Base-by-base conservation (phyloP, 2,329 filamentous ascomycete species). In the Microcyclospora tardicrescens region DNA sequence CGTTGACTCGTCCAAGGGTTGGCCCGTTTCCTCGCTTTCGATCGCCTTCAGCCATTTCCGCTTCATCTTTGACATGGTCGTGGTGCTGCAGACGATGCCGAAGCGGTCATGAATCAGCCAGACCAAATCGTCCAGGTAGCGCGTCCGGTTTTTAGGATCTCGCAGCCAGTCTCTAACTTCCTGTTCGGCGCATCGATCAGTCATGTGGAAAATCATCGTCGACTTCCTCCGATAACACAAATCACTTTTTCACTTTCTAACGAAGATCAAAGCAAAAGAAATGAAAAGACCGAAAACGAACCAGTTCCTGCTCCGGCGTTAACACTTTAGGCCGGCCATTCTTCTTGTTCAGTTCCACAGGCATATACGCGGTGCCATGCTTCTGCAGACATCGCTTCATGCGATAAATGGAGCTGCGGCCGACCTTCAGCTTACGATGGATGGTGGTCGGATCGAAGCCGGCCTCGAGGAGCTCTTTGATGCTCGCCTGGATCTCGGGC, bases 61-160 rank as follows among this genome's bases (percentile, higher is more conserved):
- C 44, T 55, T 55, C 46, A 58, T 48, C 43, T 57, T 58, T 16
- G 51, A 55, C 53, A 55, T 56, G n/a, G 55, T 58, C 2, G 54
- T 57, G 9, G 54, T 57, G 38, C 48, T 52, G 43, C 54, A 57
- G 34, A 57, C 52, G 33, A 56, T 55, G 36, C 48, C 47, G 40
- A 56, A 58, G 16, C 50, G 51, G 37, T 58, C 52, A 34, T 58
- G 54, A 9, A 56, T 56, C 14, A 56, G 46, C 54, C 54, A 57
- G 32, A 58, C 54, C 33, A 58, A 43, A 35, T 58, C 54, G 39
- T 58, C 54, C 5, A 58, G 44, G 35, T 53, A 57, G 40, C 54
- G 51, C 2, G 39, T 49, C 10, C 54, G 49, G 29, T 58, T 58
- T 32, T 51, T 50, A 19, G 52, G 48, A 28, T 54, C 51, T 24